Percentiles rank a stretch among this genome's conserved stretches.
Conservation (phyloP, 768 basidiomycete species). For the Russula ochroleuca region DNA sequence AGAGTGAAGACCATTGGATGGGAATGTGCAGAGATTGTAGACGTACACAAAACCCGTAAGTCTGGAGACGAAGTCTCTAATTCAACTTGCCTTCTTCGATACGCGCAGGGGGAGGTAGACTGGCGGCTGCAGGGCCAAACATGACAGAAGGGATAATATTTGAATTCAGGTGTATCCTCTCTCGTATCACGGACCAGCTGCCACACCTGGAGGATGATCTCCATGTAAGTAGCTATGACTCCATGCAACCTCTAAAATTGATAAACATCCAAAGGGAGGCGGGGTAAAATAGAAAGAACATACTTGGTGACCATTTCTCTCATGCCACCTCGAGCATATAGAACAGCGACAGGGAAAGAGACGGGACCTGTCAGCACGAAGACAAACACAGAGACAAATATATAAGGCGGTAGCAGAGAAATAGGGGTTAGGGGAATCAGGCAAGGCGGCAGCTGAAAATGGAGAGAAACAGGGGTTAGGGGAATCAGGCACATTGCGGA, state of each 20-base stretch:
- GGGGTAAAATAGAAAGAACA: conserved; percentile 58
- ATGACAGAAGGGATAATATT: conserved; percentile 30
- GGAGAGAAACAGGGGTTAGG: no score
- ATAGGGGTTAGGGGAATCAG: no score
- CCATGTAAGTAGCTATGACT: no score
- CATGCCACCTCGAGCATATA: no score
- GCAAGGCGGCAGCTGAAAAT: no score
- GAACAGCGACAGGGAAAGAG: no score
- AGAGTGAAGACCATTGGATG: conserved; percentile 26
- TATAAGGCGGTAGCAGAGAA: no score
- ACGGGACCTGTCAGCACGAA: no score
- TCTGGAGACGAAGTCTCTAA: conserved; percentile 82
- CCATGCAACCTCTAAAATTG: no score
- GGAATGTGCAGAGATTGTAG: conserved; percentile 23
- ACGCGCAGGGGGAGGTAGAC: conserved; percentile 33
- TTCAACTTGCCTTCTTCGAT: conserved; percentile 53
- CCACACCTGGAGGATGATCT: conserved; percentile 37
- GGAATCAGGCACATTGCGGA: no score
- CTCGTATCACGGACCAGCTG: conserved; percentile 66
- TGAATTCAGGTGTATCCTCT: conserved; percentile 48
- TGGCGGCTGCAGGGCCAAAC: conserved; percentile 29
- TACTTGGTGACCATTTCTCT: no score
- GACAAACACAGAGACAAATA: no score
- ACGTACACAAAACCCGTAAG: conserved; percentile 84
- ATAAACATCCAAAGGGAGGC: conserved; percentile 61